Evolutionary conservation across 768 basidiomycete species (phyloP).

Genomic region (Suillus bovinus): DNA sequence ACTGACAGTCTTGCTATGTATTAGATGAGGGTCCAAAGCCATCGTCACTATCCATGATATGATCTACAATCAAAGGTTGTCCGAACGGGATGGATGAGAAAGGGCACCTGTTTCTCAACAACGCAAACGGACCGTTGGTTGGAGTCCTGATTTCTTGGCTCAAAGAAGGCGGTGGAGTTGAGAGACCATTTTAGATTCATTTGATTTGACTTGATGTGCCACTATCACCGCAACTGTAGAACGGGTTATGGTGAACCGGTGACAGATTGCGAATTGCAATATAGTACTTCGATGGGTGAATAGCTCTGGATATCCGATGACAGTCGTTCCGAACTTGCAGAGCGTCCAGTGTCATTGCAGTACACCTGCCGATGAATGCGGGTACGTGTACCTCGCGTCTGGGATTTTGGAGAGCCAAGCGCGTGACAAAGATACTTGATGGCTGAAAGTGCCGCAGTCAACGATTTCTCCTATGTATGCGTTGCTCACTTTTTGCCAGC

Average conservation of each 20-base stretch:
- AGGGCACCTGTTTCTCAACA: conserved; percentile 13
- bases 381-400: not conserved
- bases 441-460: not conserved
- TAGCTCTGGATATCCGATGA: conserved; percentile 9
- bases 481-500: conserved; percentile 30
- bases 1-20: not conserved
- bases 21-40: conserved; percentile 6
- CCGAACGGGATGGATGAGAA: not conserved
- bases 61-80: conserved; percentile 22
- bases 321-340: conserved; percentile 1
- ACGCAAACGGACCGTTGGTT: conserved; percentile 18
- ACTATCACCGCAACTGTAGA: conserved; percentile 18
- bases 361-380: not conserved
- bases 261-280: conserved; percentile 24
- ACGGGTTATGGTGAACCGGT: not conserved
- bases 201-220: conserved; percentile 29
- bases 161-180: conserved; percentile 21
- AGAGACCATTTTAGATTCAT: too few relatives aligned
- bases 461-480: not conserved
- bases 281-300: conserved; percentile 18
- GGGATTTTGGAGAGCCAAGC: not conserved
- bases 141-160: not conserved
- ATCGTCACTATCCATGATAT: conserved; percentile 17
- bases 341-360: not conserved
- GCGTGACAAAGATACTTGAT: not conserved